Evolutionary conservation across 2,329 filamentous ascomycete species (phyloP).

Genomic region (Fusarium duplospermum): DNA sequence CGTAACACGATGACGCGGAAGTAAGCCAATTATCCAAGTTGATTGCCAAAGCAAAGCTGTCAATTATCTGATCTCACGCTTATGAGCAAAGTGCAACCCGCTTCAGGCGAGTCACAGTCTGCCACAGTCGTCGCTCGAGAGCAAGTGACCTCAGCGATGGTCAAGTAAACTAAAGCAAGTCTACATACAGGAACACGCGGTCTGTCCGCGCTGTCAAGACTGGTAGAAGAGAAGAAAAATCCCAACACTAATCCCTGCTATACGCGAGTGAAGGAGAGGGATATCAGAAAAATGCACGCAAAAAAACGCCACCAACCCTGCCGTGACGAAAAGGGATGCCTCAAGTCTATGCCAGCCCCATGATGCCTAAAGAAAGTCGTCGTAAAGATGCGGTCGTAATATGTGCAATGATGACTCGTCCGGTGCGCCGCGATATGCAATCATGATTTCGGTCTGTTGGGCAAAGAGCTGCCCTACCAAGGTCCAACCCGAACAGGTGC

Average conservation of each 20-base stretch:
- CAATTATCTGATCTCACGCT: not conserved
- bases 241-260: slow-evolving; percentile 39
- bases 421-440: slow-evolving; percentile 43
- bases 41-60: not conserved
- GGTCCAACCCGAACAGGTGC: slow-evolving; percentile 72
- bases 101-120: not conserved
- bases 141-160: not conserved
- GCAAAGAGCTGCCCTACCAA: slow-evolving; percentile 57
- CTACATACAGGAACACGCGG: slow-evolving; percentile 42
- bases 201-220: slow-evolving; percentile 24
- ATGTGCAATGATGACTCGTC: slow-evolving; percentile 43
- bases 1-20: not conserved
- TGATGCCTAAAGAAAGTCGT: slow-evolving; percentile 50
- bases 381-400: slow-evolving; percentile 49
- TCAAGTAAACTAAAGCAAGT: slow-evolving; percentile 24
- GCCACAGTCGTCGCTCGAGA: not conserved
- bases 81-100: not conserved
- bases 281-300: slow-evolving; percentile 46
- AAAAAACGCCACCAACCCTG: slow-evolving; percentile 49
- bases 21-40: not conserved
- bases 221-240: slow-evolving; percentile 17
- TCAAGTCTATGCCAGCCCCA: slow-evolving; percentile 52
- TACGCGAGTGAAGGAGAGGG: slow-evolving; percentile 41
- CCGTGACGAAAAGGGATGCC: slow-evolving; percentile 43
- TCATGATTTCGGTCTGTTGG: slow-evolving; percentile 26